phyloP scores from a whole-genome alignment of 176 grass and related monocot genomes.

The Cenchrus americanus region DNA sequence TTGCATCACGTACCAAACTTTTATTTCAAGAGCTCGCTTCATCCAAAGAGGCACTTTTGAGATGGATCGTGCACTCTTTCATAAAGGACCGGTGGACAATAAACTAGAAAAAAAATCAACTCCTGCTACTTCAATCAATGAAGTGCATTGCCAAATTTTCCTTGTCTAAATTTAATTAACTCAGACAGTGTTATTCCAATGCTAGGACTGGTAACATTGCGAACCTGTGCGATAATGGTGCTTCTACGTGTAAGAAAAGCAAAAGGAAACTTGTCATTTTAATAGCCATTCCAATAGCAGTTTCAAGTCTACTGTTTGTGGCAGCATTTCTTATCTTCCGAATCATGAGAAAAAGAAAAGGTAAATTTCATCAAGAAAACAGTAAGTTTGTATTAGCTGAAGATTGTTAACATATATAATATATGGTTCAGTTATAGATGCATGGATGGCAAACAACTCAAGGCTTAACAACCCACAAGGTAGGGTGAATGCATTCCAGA shows the following conservation, averaged over 20 bases:
- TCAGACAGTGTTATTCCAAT: constrained; percentile 3
- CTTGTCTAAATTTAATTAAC: neutral
- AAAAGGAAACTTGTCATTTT: constrained; percentile 41
- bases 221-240: constrained; percentile 36
- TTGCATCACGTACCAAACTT: neutral
- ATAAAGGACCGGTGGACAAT: neutral
- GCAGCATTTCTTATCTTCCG: constrained; percentile 27
- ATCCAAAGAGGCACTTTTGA: neutral
- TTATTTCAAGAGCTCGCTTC: neutral
- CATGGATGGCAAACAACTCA: constrained; percentile 15
- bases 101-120: neutral
- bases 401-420: neutral
- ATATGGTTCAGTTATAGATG: constrained; percentile 6
- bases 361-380: constrained; percentile 17
- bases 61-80: neutral
- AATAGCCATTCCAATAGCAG: constrained; percentile 28
- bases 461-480: constrained; percentile 20
- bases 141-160: neutral
- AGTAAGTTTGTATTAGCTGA: neutral
- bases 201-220: constrained; percentile 42
- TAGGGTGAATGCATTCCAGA: constrained; percentile 23
- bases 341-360: constrained; percentile 31
- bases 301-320: constrained; percentile 39
- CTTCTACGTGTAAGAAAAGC: constrained; percentile 26
- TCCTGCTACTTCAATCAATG: neutral